Percentiles rank a stretch among this genome's conserved stretches.
Conservation (phyloP, 1,284 basidiomycete species). For the Macrocybe sp. region DNA sequence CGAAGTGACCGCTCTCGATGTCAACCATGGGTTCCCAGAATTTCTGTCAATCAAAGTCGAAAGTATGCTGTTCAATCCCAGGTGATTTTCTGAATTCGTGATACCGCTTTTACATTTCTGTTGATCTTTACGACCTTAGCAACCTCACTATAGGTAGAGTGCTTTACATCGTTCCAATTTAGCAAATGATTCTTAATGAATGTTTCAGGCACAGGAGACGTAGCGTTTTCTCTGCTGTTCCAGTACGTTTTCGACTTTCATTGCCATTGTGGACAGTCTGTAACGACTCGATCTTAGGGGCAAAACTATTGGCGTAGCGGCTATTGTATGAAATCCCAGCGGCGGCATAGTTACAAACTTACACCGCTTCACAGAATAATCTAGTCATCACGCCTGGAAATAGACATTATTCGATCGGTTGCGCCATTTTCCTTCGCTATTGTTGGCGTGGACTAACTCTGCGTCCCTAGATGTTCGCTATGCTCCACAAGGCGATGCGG, state of each 20-base stretch:
- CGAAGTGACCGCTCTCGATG: constrained; percentile 58
- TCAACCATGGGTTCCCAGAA: constrained; percentile 63
- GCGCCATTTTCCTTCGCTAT: constrained; percentile 1
- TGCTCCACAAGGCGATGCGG: constrained; percentile 53
- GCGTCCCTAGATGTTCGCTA: constrained; percentile 53
- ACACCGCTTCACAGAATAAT: constrained; percentile 32
- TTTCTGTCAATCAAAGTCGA: constrained; percentile 71
- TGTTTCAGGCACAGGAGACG: constrained; percentile 51
- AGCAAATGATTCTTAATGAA: constrained; percentile 5
- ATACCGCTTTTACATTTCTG: constrained; percentile 1
- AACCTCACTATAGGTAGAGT: constrained; percentile 60
- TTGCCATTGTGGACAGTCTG: neutral
- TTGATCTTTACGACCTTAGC: constrained; percentile 29
- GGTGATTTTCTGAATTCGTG: constrained; percentile 28
- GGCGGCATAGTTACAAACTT: constrained; percentile 12
- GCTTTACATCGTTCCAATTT: constrained; percentile 7
- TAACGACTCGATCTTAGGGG: constrained; percentile 26
- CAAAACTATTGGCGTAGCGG: constrained; percentile 55
- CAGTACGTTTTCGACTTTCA: constrained; percentile 31
- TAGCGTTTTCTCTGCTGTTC: constrained; percentile 59
- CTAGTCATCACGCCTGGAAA: constrained; percentile 54
- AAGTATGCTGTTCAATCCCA: constrained; percentile 57
- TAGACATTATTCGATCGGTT: constrained; percentile 48
- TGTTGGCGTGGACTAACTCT: neutral
- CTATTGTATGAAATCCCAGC: constrained; percentile 37